Percentiles rank a stretch among this genome's conserved stretches.
Evolutionary conservation across 192 early-diverging fungal species (phyloP).

Genomic region (Mortierella claussenii): DNA sequence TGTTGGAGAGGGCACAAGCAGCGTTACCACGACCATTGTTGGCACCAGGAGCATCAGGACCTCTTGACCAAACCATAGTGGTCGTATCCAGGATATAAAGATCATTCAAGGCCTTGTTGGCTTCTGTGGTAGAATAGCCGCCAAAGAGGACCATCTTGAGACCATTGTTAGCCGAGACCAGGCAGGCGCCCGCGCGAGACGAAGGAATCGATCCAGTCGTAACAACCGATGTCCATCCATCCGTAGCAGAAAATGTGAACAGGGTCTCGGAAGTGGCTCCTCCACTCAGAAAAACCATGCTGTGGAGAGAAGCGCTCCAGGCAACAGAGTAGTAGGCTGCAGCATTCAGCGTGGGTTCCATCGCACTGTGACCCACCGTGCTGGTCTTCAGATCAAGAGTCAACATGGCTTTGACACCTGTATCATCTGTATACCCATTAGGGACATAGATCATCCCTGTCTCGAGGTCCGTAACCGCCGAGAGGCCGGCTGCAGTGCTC

Average conservation of each 20-base stretch:
- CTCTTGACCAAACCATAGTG: conserved; percentile 10
- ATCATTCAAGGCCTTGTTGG: conserved; percentile 10
- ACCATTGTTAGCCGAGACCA: conserved; percentile 4
- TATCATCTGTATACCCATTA: not conserved
- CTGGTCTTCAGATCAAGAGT: not conserved
- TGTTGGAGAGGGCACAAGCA: conserved; percentile 18
- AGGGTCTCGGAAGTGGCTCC: not conserved
- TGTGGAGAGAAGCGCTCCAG: not conserved
- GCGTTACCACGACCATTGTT: conserved; percentile 4
- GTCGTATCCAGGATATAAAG: conserved; percentile 16
- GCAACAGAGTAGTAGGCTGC: not conserved
- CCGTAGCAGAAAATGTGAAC: not conserved
- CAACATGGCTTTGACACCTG: not conserved
- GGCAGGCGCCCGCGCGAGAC: not conserved
- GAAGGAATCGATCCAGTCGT: conserved; percentile 7
- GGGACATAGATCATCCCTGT: conserved; percentile 1
- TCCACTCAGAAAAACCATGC: not conserved
- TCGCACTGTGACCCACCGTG: not conserved
- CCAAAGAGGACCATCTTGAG: conserved; percentile 25
- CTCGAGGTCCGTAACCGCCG: not conserved
- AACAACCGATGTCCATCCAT: not conserved
- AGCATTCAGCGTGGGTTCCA: not conserved
- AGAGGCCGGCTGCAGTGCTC: not conserved
- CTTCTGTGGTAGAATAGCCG: conserved; percentile 1
- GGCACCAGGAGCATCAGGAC: not conserved